Evolutionary conservation across 345 rosid genomes (phyloP).

Genomic region (Melastoma malabathricum): DNA sequence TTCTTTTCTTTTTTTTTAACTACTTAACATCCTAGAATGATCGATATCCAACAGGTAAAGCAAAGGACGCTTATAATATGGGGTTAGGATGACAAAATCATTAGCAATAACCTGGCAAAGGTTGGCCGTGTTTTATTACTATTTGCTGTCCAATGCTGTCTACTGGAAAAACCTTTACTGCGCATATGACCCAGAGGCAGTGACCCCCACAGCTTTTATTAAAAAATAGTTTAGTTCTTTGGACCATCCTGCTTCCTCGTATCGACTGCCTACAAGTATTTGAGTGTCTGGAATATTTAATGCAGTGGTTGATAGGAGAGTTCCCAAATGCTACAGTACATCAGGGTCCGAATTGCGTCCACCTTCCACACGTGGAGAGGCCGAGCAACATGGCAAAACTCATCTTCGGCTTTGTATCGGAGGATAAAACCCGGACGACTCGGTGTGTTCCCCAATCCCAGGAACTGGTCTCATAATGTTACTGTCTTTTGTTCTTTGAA

Average conservation of each 20-base stretch:
- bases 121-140: constrained; percentile 19
- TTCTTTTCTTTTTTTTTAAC: too few relatives aligned
- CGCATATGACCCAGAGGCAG: too few relatives aligned
- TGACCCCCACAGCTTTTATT: too few relatives aligned
- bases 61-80: constrained; percentile 73
- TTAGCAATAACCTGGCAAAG: constrained; percentile 65
- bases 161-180: neutral
- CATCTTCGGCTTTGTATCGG: constrained; percentile 43
- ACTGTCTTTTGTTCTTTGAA: constrained; percentile 1
- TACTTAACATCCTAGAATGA: too few relatives aligned
- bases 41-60: constrained; percentile 27
- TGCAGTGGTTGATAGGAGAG: constrained; percentile 65
- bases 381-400: constrained; percentile 42
- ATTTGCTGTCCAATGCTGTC: neutral
- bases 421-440: constrained; percentile 22
- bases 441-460: constrained; percentile 14
- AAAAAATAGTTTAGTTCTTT: too few relatives aligned
- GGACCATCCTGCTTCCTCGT: too few relatives aligned
- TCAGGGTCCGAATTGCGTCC: constrained; percentile 78
- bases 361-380: constrained; percentile 81
- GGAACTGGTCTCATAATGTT: constrained; percentile 1
- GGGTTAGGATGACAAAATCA: constrained; percentile 83
- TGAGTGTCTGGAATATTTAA: neutral
- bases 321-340: constrained; percentile 44
- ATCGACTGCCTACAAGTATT: neutral